A percentile compares a stretch with the other conserved stretches of the same genome.
These are phyloP conservation scores for Gymnopilus dilepis DNA, from an alignment of 768 basidiomycete genomes.

Conservation along the genomic window DNA sequence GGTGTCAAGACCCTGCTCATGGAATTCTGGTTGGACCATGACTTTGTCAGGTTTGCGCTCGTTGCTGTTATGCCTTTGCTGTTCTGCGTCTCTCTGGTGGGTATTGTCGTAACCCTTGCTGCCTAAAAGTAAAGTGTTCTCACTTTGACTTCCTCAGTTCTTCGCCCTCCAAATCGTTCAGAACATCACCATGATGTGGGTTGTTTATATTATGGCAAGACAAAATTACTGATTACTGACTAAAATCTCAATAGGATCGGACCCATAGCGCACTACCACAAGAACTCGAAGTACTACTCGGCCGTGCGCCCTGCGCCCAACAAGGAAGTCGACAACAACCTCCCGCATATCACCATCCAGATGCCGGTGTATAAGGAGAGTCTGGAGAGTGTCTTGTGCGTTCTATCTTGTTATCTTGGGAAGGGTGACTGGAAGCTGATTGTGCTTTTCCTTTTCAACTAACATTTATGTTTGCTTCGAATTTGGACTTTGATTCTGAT, in stretches of 20 bases:
- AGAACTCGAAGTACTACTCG: conserved; percentile 83
- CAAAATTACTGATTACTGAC: neutral
- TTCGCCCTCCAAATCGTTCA: conserved; percentile 75
- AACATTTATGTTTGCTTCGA: too few relatives aligned
- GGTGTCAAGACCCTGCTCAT: conserved; percentile 66
- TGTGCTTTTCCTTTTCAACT: neutral
- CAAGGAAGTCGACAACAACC: conserved; percentile 52
- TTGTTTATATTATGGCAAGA: neutral
- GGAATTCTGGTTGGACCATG: conserved; percentile 70
- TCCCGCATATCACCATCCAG: conserved; percentile 82
- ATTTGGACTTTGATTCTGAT: neutral
- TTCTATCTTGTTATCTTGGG: conserved; percentile 12
- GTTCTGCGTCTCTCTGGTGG: conserved; percentile 73
- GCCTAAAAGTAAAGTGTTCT: conserved; percentile 26
- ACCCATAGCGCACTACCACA: conserved; percentile 78
- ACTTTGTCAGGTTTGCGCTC: conserved; percentile 66
- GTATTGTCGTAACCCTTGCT: conserved; percentile 28
- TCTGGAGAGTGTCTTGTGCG: conserved; percentile 69
- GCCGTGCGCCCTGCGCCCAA: conserved; percentile 61
- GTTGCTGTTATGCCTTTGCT: conserved; percentile 64
- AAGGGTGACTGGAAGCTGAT: neutral
- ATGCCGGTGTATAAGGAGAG: conserved; percentile 89
- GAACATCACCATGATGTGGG: conserved; percentile 65
- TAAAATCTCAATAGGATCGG: conserved; percentile 46
- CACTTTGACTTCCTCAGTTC: conserved; percentile 51